Base-by-base conservation (phyloP, 352 stramenopile species). In the Phytophthora ohioensis region DNA sequence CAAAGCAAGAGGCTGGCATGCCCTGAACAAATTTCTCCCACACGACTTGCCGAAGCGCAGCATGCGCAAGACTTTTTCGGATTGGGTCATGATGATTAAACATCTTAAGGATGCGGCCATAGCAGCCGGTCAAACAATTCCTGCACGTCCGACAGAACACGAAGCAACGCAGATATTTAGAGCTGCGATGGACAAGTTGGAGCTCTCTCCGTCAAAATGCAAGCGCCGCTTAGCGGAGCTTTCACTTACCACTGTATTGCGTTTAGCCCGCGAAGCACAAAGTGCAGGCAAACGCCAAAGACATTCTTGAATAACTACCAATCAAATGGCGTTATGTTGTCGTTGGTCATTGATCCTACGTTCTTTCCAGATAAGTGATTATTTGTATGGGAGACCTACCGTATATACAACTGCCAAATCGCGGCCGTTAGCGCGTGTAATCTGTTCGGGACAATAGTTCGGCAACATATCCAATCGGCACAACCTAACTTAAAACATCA, bases 311-410 rank as follows among this genome's bases (percentile, higher is more conserved):
- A 27, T 27, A 27, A 27, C 1, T 27, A 2, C 21, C 21, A 2
- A 27, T 27, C 21, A 27, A 27, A 27, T 27, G 21, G 21, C 21
- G 21, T 27, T 27, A 27, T 27, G 21, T 27, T 27, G 21, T 27
- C 1, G 21, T 2, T 27, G 21, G 21, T 27, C 21, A 27, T 27
- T 27, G 21, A 27, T 27, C 21, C 21, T 27, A 27, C 1, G 1
- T 27, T 2, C 1, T 27, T 27, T 27, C 21, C 21, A 27, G 21
- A 27, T 27, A 27, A 27, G 1, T 27, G 1, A 27, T 27, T 27
- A 27, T 27, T 27, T 27, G 21, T 2, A 27, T 27, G 21, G 21
- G 21, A 27, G 17, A 84, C 73, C 52, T 90, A 81, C 63, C 21
- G 21, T 27, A 2, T 27, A 27, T 27, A 27, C 21, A 27, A 27